These are phyloP conservation scores for Amaranthus hypochondriacus DNA, from an alignment of 148 eudicot genomes.

Conservation along the genomic window DNA sequence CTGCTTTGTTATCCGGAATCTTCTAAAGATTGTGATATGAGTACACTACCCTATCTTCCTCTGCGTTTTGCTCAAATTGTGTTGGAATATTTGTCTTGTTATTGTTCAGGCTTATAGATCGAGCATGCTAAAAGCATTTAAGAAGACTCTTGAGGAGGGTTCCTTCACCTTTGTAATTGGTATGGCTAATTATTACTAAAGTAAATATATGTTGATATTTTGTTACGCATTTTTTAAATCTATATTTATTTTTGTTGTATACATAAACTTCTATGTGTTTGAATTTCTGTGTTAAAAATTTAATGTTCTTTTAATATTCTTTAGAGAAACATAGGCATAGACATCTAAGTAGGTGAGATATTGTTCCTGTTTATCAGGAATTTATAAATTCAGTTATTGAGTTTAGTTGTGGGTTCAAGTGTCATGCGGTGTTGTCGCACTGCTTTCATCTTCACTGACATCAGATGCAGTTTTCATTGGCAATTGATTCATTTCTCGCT, in stretches of 20 bases:
- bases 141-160: constrained; percentile 98
- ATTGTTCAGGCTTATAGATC: constrained; percentile 78
- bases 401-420: constrained; percentile 55
- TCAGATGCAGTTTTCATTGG: constrained; percentile 95
- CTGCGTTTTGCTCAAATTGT: neutral
- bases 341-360: constrained; percentile 16
- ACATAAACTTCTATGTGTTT: constrained; percentile 6
- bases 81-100: constrained; percentile 13
- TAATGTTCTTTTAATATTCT: neutral
- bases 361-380: constrained; percentile 16
- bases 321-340: constrained; percentile 18
- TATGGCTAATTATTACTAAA: constrained; percentile 44
- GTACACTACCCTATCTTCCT: neutral
- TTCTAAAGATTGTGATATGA: neutral
- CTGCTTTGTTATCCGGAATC: neutral
- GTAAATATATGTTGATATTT: neutral
- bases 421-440: constrained; percentile 77
- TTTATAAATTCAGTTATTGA: constrained; percentile 34
- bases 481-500: constrained; percentile 97
- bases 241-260: constrained; percentile 14
- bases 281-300: constrained; percentile 14
- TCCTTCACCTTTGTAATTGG: constrained; percentile 85
- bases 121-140: constrained; percentile 98
- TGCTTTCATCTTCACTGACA: constrained; percentile 79
- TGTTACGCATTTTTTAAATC: neutral